phyloP scores from a whole-genome alignment of 2,329 filamentous ascomycete genomes.

The Pyricularia grisea region DNA sequence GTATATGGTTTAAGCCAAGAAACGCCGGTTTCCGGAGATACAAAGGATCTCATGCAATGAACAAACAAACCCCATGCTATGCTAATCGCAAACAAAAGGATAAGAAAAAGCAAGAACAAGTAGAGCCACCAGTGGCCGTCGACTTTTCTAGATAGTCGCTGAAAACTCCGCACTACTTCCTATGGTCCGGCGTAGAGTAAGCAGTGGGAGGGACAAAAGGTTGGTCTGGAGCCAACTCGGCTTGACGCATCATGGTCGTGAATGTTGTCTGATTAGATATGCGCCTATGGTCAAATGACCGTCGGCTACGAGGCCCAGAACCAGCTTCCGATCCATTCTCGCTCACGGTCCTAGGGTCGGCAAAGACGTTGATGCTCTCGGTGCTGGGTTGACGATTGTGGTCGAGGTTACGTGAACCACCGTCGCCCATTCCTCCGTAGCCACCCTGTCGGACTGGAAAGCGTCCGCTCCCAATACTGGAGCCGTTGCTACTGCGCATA shows the following conservation, averaged over 20 bases:
- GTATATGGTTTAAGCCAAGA: background rate
- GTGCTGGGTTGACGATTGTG: constrained; percentile 32
- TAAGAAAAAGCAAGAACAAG: background rate
- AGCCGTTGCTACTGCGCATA: constrained; percentile 22
- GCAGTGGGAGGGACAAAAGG: background rate
- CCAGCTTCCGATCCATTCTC: constrained; percentile 1
- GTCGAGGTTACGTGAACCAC: constrained; percentile 9
- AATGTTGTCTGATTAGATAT: constrained; percentile 32
- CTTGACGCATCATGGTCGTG: constrained; percentile 40
- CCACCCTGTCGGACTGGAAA: constrained; percentile 1
- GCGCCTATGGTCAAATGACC: constrained; percentile 22
- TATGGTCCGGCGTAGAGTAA: background rate
- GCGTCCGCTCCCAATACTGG: constrained; percentile 12
- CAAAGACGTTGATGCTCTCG: constrained; percentile 44
- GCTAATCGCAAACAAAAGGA: background rate
- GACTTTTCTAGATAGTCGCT: background rate
- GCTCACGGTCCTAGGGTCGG: constrained; percentile 33
- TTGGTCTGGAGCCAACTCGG: constrained; percentile 19
- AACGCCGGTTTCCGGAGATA: background rate
- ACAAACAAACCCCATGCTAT: background rate
- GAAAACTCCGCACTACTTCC: background rate
- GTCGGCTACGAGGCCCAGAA: background rate
- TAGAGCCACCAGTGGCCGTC: background rate
- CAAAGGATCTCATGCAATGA: background rate
- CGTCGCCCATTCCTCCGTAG: constrained; percentile 2